Evolutionary conservation across 495 filamentous ascomycete genomes (phyloP).

Genomic region (Aspergillus haitiensis): DNA sequence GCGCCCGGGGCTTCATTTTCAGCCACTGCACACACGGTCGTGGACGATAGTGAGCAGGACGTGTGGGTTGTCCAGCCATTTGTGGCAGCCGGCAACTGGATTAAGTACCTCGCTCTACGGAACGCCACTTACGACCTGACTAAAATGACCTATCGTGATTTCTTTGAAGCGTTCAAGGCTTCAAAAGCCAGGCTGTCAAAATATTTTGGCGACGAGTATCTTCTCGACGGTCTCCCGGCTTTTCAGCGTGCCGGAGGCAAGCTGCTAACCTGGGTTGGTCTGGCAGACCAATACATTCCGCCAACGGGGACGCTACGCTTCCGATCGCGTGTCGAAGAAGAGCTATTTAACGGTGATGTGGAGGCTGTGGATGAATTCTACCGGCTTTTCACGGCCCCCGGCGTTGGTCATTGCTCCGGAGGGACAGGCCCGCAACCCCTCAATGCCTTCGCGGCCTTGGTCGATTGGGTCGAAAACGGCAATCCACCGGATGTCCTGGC

Average conservation of each 20-base stretch:
- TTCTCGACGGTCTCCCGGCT: constrained; percentile 28
- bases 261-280: constrained; percentile 45
- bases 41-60: background rate
- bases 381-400: constrained; percentile 19
- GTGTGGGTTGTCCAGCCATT: constrained; percentile 2
- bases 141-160: background rate
- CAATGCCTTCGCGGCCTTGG: background rate
- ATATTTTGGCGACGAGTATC: constrained; percentile 33
- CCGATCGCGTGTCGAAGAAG: constrained; percentile 17
- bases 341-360: background rate
- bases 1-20: constrained; percentile 8
- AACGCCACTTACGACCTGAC: background rate
- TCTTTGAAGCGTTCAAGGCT: background rate
- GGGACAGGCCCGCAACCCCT: background rate
- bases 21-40: constrained; percentile 3
- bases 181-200: constrained; percentile 19
- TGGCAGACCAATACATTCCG: constrained; percentile 26
- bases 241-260: constrained; percentile 40
- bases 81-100: constrained; percentile 2
- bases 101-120: background rate
- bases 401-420: background rate
- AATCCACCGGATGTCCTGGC: constrained; percentile 4
- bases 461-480: constrained; percentile 17
- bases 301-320: constrained; percentile 12
- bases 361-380: constrained; percentile 22